Conservation (phyloP, 139 green algal genomes). For the Chlamydomonas sp. region DNA sequence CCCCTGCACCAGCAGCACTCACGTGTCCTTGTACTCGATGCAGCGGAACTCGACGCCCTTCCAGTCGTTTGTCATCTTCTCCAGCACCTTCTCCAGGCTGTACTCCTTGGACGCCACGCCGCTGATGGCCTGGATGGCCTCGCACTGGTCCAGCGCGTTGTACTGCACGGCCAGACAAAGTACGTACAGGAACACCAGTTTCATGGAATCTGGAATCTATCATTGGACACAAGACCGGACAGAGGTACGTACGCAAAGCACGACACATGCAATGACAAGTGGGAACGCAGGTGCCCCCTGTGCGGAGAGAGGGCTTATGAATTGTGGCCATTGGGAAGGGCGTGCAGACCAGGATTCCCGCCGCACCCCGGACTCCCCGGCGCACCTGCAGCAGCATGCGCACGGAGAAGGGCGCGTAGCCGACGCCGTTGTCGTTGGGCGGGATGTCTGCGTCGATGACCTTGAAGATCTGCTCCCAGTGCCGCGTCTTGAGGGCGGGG, state of each 20-base stretch:
- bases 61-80: conserved; percentile 86
- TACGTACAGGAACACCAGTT: too few species aligned
- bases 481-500: conserved; percentile 73
- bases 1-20: not conserved
- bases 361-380: not conserved
- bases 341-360: too few species aligned
- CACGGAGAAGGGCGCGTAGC: conserved; percentile 68
- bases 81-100: conserved; percentile 79
- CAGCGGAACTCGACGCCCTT: conserved; percentile 72
- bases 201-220: too few species aligned
- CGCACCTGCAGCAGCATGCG: conserved; percentile 56
- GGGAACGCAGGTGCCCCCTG: too few species aligned
- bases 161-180: conserved; percentile 33
- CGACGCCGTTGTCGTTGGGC: conserved; percentile 45
- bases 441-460: conserved; percentile 65
- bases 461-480: conserved; percentile 68
- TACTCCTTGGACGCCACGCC: conserved; percentile 56
- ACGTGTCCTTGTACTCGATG: conserved; percentile 83
- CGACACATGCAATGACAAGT: too few species aligned
- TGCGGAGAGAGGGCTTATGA: too few species aligned
- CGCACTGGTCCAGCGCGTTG: conserved; percentile 68
- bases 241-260: too few species aligned
- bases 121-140: conserved; percentile 62
- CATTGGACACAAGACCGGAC: too few species aligned
- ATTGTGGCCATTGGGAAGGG: too few species aligned